These are phyloP conservation scores for Penicillium expansum DNA, from an alignment of 2,329 filamentous ascomycete species.

Conservation along the genomic window DNA sequence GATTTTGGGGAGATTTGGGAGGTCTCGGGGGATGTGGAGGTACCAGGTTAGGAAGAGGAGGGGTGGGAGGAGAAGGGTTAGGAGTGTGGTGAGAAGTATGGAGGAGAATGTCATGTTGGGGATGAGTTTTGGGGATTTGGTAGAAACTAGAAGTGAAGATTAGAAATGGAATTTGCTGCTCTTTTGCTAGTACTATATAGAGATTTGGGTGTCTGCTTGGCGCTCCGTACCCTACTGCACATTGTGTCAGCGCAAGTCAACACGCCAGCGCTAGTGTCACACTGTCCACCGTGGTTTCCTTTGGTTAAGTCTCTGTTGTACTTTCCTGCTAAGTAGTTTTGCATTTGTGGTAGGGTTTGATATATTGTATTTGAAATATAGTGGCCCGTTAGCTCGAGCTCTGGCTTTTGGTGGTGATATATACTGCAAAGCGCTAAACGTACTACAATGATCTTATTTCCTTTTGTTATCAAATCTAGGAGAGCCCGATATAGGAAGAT, in stretches of 20 bases:
- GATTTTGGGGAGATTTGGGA: conserved; percentile 24
- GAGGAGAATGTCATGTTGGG: background rate
- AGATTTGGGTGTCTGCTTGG: background rate
- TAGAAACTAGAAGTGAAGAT: background rate
- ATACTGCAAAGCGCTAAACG: background rate
- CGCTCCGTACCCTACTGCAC: background rate
- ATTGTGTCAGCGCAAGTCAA: conserved; percentile 9
- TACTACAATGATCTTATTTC: no score
- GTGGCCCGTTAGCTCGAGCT: no score
- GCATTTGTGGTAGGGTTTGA: background rate
- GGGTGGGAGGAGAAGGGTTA: conserved; percentile 6
- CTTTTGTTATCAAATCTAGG: background rate
- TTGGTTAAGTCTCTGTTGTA: background rate
- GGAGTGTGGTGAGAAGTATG: background rate
- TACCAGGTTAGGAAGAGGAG: conserved; percentile 22
- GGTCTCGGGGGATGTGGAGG: conserved; percentile 19
- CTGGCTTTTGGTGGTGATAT: no score
- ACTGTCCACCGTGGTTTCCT: background rate
- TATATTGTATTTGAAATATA: background rate
- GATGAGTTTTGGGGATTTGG: background rate
- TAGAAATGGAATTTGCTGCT: background rate
- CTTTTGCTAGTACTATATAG: background rate
- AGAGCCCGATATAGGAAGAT: no score
- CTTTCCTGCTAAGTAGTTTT: background rate
- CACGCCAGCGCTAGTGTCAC: background rate